A percentile compares a stretch with the other conserved stretches of the same genome.
phyloP scores from a whole-genome alignment of 805 yeast species.

The Wickerhamomyces queroliae region DNA sequence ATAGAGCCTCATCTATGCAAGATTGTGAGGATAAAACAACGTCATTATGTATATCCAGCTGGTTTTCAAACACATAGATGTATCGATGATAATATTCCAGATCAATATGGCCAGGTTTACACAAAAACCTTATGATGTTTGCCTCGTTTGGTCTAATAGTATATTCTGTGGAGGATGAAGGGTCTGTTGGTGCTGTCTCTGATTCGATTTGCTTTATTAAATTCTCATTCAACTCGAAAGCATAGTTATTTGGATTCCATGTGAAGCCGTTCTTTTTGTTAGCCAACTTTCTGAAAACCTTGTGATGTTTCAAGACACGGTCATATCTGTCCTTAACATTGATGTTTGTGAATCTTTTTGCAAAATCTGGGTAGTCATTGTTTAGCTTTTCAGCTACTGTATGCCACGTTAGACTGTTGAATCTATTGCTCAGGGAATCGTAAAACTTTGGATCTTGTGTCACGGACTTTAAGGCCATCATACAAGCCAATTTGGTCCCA shows the following conservation, averaged over 20 bases:
- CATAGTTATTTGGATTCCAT: constrained; percentile 18
- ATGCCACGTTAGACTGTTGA: constrained; percentile 19
- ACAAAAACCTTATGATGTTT: constrained; percentile 15
- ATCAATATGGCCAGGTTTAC: constrained; percentile 21
- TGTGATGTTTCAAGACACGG: constrained; percentile 21
- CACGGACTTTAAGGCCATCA: constrained; percentile 17
- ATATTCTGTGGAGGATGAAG: neutral
- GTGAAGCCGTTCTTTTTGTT: constrained; percentile 13
- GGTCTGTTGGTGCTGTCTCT: neutral
- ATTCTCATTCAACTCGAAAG: constrained; percentile 13
- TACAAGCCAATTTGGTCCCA: constrained; percentile 22
- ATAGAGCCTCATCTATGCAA: constrained; percentile 19
- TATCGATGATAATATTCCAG: constrained; percentile 22
- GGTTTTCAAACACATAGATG: constrained; percentile 8
- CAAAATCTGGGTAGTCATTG: constrained; percentile 19
- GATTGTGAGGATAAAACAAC: constrained; percentile 14
- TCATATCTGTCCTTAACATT: constrained; percentile 23
- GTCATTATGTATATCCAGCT: constrained; percentile 10
- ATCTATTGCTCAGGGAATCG: constrained; percentile 10
- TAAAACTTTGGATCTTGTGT: constrained; percentile 15
- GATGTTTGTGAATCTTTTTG: constrained; percentile 22
- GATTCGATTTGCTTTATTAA: constrained; percentile 9
- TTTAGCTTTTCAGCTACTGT: constrained; percentile 20
- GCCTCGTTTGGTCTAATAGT: constrained; percentile 5
- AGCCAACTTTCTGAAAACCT: constrained; percentile 19